Evolutionary conservation across 805 yeast genomes (phyloP), one percentile per base, ranked within the genome.

Genomic region (Nakazawaea peltata): DNA sequence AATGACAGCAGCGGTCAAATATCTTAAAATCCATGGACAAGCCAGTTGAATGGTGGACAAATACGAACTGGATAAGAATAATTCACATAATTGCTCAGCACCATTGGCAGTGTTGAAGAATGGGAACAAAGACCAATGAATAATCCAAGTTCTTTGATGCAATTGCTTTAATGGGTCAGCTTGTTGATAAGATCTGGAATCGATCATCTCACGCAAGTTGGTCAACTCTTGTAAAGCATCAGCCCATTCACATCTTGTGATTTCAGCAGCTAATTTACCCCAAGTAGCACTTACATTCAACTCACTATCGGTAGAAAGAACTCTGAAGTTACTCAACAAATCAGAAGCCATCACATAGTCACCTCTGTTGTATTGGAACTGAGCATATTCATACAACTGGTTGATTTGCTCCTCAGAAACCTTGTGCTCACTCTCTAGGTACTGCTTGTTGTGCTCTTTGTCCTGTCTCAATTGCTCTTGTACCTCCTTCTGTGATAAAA

Each of bases 21-120:
- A 79, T 48, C 85, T 68, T 44, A 77, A 53, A 33, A 79, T 60
- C 86, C 86, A 79, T 15, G 85, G 86, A 49, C 78, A 69, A 7
- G 81, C 65, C 22, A 82, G 81, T 57, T 79, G 84, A 50, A 78
- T 77, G 2, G 83, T 70, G 40, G 77, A 71, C 41, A 78, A 55
- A 53, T 75, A 76, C 6, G 79, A 71, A 4, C 79, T 68, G 13
- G 74, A 61, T 50, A 75, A 67, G 53, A 74, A 74, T 34, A 74
- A 50, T 42, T 79, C 84, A 39, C 70, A 61, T 40, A 79, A 56
- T 30, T 63, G 62, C 36, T 73, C 79, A 21, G 66, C 49, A 8
- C 80, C 79, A 37, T 64, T 61, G 36, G 64, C 72, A 32, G 56
- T 53, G 48, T 69, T 67, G 65, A 74, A 74, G 48, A 70, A 74